These are phyloP conservation scores for Candida xiaguanensis DNA, from an alignment of 805 yeast genomes.

Conservation along the genomic window DNA sequence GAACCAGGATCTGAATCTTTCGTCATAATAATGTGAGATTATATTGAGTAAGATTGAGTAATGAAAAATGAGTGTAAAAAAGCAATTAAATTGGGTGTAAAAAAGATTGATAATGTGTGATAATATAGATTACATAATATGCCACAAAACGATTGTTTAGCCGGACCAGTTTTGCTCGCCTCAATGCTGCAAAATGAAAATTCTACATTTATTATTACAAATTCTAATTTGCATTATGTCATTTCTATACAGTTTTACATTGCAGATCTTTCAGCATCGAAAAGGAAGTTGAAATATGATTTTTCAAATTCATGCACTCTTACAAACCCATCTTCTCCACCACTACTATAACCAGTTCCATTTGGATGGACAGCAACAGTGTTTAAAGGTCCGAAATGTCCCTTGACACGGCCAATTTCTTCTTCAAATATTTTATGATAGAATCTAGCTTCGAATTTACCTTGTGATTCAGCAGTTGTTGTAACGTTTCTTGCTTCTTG, in stretches of 20 bases:
- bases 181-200: no score
- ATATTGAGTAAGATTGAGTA: background rate
- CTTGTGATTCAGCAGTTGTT: conserved; percentile 89
- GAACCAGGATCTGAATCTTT: conserved; percentile 4
- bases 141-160: background rate
- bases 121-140: background rate
- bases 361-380: conserved; percentile 91
- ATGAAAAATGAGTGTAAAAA: conserved; percentile 1
- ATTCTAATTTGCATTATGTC: no score
- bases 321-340: conserved; percentile 97
- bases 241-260: conserved; percentile 14
- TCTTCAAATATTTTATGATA: conserved; percentile 93
- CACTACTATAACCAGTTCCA: conserved; percentile 91
- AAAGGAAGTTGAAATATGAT: conserved; percentile 87
- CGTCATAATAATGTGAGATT: background rate
- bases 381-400: conserved; percentile 98
- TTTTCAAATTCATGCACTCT: conserved; percentile 93
- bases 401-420: conserved; percentile 95
- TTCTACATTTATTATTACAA: no score
- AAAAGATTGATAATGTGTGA: background rate
- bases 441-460: conserved; percentile 95
- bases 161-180: no score
- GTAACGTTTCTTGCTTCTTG: conserved; percentile 98
- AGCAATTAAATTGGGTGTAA: background rate
- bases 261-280: conserved; percentile 85